Percentiles rank a stretch among this genome's conserved stretches.
Conservation (phyloP, 2,329 filamentous ascomycete genomes). For the Aspergillus jensenii region DNA sequence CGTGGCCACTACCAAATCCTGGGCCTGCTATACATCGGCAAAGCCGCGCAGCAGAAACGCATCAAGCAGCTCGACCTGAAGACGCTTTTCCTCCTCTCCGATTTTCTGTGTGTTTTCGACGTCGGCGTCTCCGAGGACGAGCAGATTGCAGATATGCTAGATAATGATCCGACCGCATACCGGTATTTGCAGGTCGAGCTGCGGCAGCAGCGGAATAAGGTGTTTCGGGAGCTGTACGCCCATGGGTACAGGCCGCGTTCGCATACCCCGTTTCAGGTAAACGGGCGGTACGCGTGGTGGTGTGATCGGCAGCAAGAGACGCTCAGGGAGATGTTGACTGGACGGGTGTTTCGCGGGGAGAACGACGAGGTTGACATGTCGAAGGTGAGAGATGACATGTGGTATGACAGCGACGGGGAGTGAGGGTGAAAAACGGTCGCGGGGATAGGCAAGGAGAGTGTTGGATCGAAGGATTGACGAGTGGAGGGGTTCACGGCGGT, state of each 20-base stretch:
- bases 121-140: neutral
- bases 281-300: constrained; percentile 7
- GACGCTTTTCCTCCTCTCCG: constrained; percentile 1
- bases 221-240: neutral
- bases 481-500: too few relatives aligned
- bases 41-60: neutral
- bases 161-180: neutral
- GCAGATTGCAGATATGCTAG: neutral
- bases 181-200: neutral
- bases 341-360: neutral
- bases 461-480: neutral
- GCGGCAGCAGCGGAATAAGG: neutral
- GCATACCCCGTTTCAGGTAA: neutral
- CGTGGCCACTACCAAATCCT: constrained; percentile 2
- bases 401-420: constrained; percentile 6
- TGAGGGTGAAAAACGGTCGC: neutral
- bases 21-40: neutral
- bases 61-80: constrained; percentile 4
- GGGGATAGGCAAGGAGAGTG: neutral
- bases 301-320: constrained; percentile 4
- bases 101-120: constrained; percentile 2
- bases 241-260: neutral
- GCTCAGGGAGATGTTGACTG: constrained; percentile 4
- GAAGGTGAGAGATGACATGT: neutral
- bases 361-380: neutral